phyloP scores from a whole-genome alignment of 176 grass and related monocot species.

The Cenchrus purpureus region DNA sequence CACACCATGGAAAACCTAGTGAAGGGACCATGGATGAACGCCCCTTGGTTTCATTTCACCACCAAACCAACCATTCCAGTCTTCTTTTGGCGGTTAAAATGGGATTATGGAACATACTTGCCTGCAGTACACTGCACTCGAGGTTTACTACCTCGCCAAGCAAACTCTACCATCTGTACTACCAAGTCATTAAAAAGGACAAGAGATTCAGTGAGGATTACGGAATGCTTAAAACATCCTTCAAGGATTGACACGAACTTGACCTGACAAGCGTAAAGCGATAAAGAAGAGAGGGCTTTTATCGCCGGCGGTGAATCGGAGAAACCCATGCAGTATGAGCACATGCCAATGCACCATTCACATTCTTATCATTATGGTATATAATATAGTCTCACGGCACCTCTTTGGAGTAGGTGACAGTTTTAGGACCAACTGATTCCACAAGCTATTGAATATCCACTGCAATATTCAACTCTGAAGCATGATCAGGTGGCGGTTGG shows the following conservation, averaged over 20 bases:
- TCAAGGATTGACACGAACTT: background rate
- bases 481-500: slow-evolving; percentile 44
- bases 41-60: background rate
- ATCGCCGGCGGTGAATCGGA: background rate
- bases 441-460: slow-evolving; percentile 29
- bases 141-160: background rate
- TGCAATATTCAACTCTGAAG: slow-evolving; percentile 19
- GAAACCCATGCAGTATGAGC: background rate
- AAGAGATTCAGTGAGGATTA: background rate
- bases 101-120: background rate
- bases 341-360: background rate
- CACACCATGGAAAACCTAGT: background rate
- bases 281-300: background rate
- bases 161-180: background rate
- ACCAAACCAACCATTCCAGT: background rate
- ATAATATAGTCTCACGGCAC: background rate
- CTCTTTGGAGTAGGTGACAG: slow-evolving; percentile 48
- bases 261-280: slow-evolving; percentile 5
- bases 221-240: background rate
- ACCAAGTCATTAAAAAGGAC: background rate
- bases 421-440: slow-evolving; percentile 35
- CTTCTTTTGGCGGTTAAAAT: background rate
- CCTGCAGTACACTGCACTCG: background rate
- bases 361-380: background rate
- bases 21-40: background rate